Percentiles rank a stretch among this genome's conserved stretches.
Evolutionary conservation across 768 basidiomycete species (phyloP).

Genomic region (Pluteus cervinus): DNA sequence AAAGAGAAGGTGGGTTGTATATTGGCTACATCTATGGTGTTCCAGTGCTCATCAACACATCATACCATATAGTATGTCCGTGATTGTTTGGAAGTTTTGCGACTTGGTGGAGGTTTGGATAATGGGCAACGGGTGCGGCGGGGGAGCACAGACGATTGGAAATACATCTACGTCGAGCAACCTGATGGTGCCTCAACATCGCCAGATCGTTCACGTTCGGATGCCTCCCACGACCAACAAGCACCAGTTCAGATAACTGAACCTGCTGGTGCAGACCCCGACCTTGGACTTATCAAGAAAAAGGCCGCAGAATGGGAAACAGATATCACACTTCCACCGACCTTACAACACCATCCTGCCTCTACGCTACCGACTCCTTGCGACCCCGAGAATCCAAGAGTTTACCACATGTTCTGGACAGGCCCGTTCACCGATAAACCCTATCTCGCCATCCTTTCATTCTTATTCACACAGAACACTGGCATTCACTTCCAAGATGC

Average conservation of each 20-base stretch:
- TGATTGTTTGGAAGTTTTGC: slow-evolving; percentile 87
- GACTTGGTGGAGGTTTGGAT: slow-evolving; percentile 81
- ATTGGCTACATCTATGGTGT: neutral
- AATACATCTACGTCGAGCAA: slow-evolving; percentile 72
- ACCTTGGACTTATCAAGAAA: slow-evolving; percentile 53
- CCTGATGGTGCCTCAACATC: slow-evolving; percentile 24
- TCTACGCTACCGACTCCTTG: slow-evolving; percentile 46
- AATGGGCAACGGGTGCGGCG: slow-evolving; percentile 67
- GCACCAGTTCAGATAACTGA: slow-evolving; percentile 11
- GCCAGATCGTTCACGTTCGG: slow-evolving; percentile 11
- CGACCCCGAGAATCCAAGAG: slow-evolving; percentile 67
- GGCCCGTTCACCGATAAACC: slow-evolving; percentile 97
- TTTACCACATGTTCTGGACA: slow-evolving; percentile 97
- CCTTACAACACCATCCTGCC: slow-evolving; percentile 37
- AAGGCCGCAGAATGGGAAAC: slow-evolving; percentile 54
- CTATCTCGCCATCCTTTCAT: slow-evolving; percentile 87
- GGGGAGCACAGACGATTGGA: slow-evolving; percentile 69
- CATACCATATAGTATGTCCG: slow-evolving; percentile 69
- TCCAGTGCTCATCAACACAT: slow-evolving; percentile 8
- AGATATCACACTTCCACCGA: slow-evolving; percentile 39
- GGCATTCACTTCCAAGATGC: slow-evolving; percentile 56
- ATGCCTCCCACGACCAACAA: slow-evolving; percentile 11
- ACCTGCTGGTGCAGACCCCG: slow-evolving; percentile 33
- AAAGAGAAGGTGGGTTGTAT: slow-evolving; percentile 48
- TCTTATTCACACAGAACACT: slow-evolving; percentile 89